Evolutionary conservation across 2,329 filamentous ascomycete species (phyloP).

Genomic region (Amauroascus verrucosus): DNA sequence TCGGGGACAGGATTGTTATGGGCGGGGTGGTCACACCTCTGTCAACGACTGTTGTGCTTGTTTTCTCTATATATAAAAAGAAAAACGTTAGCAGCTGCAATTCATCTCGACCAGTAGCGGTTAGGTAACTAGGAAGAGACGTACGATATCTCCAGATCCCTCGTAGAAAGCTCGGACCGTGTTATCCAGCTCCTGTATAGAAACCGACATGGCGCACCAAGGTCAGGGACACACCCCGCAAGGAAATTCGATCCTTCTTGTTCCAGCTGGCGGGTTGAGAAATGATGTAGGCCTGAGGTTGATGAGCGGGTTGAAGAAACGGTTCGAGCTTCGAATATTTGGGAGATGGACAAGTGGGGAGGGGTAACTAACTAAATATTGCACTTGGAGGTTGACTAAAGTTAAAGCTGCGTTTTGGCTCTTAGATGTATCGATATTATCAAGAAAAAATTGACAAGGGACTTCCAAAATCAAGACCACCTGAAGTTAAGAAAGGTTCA

Average conservation of each 20-base stretch:
- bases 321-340: not conserved
- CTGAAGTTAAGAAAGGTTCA: not conserved
- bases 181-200: slow-evolving; percentile 90
- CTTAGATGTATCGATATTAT: not conserved
- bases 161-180: slow-evolving; percentile 97
- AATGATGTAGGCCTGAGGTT: not conserved
- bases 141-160: slow-evolving; percentile 83
- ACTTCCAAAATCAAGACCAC: not conserved
- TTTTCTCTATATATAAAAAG: slow-evolving; percentile 62
- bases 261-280: not conserved
- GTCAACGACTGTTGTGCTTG: slow-evolving; percentile 86
- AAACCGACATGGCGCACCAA: slow-evolving; percentile 48
- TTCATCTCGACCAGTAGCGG: not conserved
- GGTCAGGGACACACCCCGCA: slow-evolving; percentile 12
- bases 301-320: not conserved
- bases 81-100: slow-evolving; percentile 29
- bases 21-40: slow-evolving; percentile 52
- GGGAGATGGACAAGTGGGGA: slow-evolving; percentile 1
- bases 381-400: not conserved
- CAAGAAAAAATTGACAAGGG: not conserved
- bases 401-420: not conserved
- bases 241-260: not conserved
- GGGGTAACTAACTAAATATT: not conserved
- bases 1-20: slow-evolving; percentile 11
- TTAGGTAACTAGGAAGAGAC: slow-evolving; percentile 27